Conservation (phyloP, 805 yeast genomes). For the Candida dendrica region DNA sequence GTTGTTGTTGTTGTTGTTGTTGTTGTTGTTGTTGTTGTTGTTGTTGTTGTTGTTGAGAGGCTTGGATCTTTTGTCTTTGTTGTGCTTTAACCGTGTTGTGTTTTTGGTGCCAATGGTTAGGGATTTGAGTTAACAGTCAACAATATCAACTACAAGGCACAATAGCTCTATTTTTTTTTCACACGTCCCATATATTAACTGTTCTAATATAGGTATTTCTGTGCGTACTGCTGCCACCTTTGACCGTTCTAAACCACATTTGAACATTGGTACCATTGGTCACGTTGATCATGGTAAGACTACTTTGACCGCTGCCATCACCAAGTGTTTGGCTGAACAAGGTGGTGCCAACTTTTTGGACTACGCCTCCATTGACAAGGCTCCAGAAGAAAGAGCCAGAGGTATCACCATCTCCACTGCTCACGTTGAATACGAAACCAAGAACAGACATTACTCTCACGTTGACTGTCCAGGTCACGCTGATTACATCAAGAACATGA, state of each 20-base stretch:
- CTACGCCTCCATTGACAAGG: slow-evolving; percentile 89
- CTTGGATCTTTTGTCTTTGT: neutral
- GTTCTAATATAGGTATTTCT: slow-evolving; percentile 6
- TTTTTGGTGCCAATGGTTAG: no score
- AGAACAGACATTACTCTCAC: slow-evolving; percentile 92
- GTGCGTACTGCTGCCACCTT: slow-evolving; percentile 58
- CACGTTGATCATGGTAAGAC: slow-evolving; percentile 99
- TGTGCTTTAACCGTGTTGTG: neutral
- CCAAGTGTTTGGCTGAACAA: slow-evolving; percentile 79
- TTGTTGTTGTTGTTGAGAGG: neutral
- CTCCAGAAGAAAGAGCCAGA: slow-evolving; percentile 99
- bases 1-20: neutral
- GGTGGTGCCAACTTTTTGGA: slow-evolving; percentile 95
- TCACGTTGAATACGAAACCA: slow-evolving; percentile 95
- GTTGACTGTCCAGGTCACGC: slow-evolving; percentile 99
- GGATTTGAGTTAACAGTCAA: no score
- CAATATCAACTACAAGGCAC: neutral
- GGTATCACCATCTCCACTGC: slow-evolving; percentile 98
- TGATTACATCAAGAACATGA: slow-evolving; percentile 98
- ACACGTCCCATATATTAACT: neutral
- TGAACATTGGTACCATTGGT: slow-evolving; percentile 96
- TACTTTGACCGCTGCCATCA: slow-evolving; percentile 96
- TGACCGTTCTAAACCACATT: slow-evolving; percentile 93
- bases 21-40: neutral
- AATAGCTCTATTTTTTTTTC: no score